These are phyloP conservation scores for Lactuca saligna DNA, from an alignment of 129 eudicot species.

Conservation along the genomic window DNA sequence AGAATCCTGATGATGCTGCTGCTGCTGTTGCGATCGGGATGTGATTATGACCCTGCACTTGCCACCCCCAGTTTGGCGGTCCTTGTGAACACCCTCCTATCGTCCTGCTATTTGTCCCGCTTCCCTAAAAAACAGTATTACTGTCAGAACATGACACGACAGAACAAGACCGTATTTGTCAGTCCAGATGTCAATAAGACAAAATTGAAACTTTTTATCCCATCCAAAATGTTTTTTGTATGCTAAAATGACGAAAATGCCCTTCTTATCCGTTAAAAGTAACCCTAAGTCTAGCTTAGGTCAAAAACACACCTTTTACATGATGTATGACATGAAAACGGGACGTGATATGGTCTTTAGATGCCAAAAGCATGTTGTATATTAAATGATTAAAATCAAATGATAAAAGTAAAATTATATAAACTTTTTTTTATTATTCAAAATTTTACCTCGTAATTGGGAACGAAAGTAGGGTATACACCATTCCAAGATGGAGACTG, in stretches of 20 bases:
- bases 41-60: slow-evolving; percentile 51
- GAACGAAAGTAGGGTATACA: slow-evolving; percentile 39
- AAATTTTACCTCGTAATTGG: slow-evolving; percentile 47
- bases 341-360: background rate
- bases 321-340: background rate
- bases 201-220: too few species aligned
- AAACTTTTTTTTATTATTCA: background rate
- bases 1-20: slow-evolving; percentile 98
- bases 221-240: too few species aligned
- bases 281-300: background rate
- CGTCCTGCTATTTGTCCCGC: slow-evolving; percentile 27
- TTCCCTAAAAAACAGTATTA: slow-evolving; percentile 38
- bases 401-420: background rate
- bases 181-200: background rate
- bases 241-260: too few species aligned
- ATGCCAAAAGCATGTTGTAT: slow-evolving; percentile 5
- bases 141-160: background rate
- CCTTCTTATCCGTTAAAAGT: too few species aligned
- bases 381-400: background rate
- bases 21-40: slow-evolving; percentile 50
- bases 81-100: slow-evolving; percentile 43
- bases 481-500: slow-evolving; percentile 39
- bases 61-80: slow-evolving; percentile 52
- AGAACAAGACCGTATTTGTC: background rate
- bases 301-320: slow-evolving; percentile 4